These are phyloP conservation scores for Coemansia sp. DNA, from an alignment of 192 early-diverging fungal species.

Conservation along the genomic window DNA sequence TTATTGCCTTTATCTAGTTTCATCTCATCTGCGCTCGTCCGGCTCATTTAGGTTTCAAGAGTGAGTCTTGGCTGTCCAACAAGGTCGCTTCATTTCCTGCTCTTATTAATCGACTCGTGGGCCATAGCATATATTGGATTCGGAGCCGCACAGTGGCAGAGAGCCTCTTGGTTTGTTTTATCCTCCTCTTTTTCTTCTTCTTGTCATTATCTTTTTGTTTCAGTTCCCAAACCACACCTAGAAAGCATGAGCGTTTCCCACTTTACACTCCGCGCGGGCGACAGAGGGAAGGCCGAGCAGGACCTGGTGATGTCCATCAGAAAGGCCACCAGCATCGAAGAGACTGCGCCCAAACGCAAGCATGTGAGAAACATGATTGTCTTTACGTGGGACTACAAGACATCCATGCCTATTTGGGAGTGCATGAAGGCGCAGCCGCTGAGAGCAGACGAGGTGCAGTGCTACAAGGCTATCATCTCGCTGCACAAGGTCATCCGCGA, in stretches of 20 bases:
- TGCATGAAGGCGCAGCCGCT: constrained; percentile 85
- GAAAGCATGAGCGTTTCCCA: constrained; percentile 34
- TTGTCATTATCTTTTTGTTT: background rate
- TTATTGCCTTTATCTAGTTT: background rate
- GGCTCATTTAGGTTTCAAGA: background rate
- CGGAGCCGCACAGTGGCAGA: background rate
- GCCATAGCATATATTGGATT: background rate
- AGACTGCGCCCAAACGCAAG: constrained; percentile 96
- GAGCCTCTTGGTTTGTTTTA: too few relatives aligned
- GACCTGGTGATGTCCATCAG: constrained; percentile 84
- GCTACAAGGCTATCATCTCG: constrained; percentile 91
- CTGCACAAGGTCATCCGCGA: constrained; percentile 94
- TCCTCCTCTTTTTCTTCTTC: background rate
- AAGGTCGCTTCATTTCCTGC: background rate
- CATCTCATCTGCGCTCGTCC: background rate
- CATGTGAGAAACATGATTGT: constrained; percentile 86
- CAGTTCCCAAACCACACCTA: background rate
- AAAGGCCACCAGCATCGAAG: constrained; percentile 86
- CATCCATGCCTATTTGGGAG: constrained; percentile 80
- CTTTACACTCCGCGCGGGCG: constrained; percentile 59
- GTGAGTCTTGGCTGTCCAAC: background rate
- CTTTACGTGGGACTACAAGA: constrained; percentile 92
- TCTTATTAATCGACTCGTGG: background rate
- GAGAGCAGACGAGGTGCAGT: constrained; percentile 89
- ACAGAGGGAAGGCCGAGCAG: constrained; percentile 75